Evolutionary conservation across 2,329 filamentous ascomycete species (phyloP), one percentile per base, ranked within the genome.

Genomic region (Penicillium polonicum): DNA sequence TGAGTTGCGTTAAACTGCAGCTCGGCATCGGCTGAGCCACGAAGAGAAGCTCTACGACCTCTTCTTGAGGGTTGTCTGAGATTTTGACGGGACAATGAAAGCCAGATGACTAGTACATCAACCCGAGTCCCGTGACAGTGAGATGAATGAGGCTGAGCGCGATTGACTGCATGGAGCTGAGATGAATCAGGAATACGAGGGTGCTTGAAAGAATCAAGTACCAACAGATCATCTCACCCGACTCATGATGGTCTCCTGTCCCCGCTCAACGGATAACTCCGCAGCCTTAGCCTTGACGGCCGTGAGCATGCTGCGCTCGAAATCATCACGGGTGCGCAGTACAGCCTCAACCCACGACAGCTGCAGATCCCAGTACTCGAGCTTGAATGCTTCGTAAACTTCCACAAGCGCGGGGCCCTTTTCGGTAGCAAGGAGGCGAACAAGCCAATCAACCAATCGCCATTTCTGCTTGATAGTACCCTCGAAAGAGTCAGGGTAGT

Each of bases 321-420:
- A 97, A 78, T 99, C 94, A 74, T 99, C 94, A 65, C 95, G 82
- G 2, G 87, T 83, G 65, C 92, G 84, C 62, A 99, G 72, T 48
- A 96, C 93, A 7, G 90, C 89, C 80, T 99, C 95, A 8, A 99
- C 92, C 94, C 94, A 99, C 45, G 87, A 88, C 58, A 97, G 87
- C 74, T 95, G 91, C 72, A 97, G 80, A 76, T 99, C 94, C 90
- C 93, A 96, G 75, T 96, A 97, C 45, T 85, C 83, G 39, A 77
- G 79, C 81, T 97, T 97, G 79, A 99, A 93, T 5, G 80, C 79
- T 66, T 88, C 88, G 70, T 96, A 97, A 1, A 90, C 87, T 51
- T 89, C 85, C 17, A 91, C 86, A 0, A 97, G 81, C 25, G 80
- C 82, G 31, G 86, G 83, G 50, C 87, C 88, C 70, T 94, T 91